phyloP scores from a whole-genome alignment of 1,284 basidiomycete species.

The Rhodotorula sp. region DNA sequence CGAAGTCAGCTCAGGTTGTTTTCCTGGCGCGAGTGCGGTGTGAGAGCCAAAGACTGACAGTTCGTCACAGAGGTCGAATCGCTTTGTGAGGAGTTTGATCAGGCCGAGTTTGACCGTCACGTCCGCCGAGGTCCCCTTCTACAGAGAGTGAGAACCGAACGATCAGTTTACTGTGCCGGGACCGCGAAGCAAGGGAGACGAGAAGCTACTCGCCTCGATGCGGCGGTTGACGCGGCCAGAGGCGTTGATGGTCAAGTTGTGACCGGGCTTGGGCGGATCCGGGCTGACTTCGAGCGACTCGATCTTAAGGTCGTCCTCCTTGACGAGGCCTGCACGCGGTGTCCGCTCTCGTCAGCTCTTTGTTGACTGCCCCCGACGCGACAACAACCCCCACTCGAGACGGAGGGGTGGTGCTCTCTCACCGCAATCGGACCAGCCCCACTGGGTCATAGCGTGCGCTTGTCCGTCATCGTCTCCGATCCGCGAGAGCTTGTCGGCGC shows the following conservation, averaged over 20 bases:
- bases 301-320: slow-evolving; percentile 53
- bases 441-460: slow-evolving; percentile 35
- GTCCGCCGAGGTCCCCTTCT: slow-evolving; percentile 73
- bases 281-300: slow-evolving; percentile 67
- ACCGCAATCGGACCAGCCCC: slow-evolving; percentile 46
- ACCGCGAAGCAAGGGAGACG: no score
- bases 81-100: slow-evolving; percentile 75
- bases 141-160: no score
- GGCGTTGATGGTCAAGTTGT: slow-evolving; percentile 77
- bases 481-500: slow-evolving; percentile 26
- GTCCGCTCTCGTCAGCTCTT: slow-evolving; percentile 21
- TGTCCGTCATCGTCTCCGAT: slow-evolving; percentile 23
- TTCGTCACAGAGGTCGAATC: slow-evolving; percentile 84
- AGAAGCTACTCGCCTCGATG: slow-evolving; percentile 61
- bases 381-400: background rate
- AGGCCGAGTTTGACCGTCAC: slow-evolving; percentile 84
- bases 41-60: no score
- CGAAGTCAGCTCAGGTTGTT: no score
- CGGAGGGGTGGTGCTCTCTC: slow-evolving; percentile 5
- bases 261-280: slow-evolving; percentile 77
- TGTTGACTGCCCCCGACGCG: background rate
- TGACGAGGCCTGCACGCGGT: slow-evolving; percentile 11
- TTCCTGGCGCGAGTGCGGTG: no score
- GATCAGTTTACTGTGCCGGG: no score
- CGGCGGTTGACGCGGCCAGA: slow-evolving; percentile 59